Conservation (phyloP, 2,329 filamentous ascomycete genomes). For the Fonsecaea erecta region DNA sequence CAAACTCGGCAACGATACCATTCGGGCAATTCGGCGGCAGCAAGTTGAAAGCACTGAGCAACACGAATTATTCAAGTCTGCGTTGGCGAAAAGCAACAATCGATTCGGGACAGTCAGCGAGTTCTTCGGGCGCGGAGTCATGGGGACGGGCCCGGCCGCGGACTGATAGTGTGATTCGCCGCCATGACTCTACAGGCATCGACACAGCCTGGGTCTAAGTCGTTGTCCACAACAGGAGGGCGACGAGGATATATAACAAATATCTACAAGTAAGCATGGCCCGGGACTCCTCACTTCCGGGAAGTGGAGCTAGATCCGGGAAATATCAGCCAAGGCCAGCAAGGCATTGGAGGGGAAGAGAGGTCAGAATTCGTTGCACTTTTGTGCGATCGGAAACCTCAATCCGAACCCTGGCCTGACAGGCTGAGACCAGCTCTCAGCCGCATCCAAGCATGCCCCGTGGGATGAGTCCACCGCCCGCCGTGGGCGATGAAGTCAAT, state of each 20-base stretch:
- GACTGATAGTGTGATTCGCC: constrained; percentile 24
- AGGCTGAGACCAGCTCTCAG: constrained; percentile 14
- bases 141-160: constrained; percentile 54
- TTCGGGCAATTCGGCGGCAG: constrained; percentile 80
- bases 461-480: neutral
- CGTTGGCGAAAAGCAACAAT: constrained; percentile 70
- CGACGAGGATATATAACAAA: constrained; percentile 10
- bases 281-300: constrained; percentile 6
- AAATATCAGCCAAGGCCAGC: neutral
- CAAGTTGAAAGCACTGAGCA: constrained; percentile 85
- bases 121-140: constrained; percentile 93
- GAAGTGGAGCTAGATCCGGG: constrained; percentile 8
- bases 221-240: neutral
- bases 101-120: constrained; percentile 89
- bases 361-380: constrained; percentile 12
- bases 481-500: neutral
- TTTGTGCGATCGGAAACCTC: constrained; percentile 15
- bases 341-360: neutral
- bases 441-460: neutral
- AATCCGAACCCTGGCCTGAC: constrained; percentile 15
- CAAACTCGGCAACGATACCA: constrained; percentile 80
- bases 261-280: neutral
- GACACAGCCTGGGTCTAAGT: constrained; percentile 5
- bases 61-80: constrained; percentile 86
- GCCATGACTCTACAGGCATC: neutral